phyloP scores from a whole-genome alignment of 2,329 filamentous ascomycete genomes.

The Capronia americana region DNA sequence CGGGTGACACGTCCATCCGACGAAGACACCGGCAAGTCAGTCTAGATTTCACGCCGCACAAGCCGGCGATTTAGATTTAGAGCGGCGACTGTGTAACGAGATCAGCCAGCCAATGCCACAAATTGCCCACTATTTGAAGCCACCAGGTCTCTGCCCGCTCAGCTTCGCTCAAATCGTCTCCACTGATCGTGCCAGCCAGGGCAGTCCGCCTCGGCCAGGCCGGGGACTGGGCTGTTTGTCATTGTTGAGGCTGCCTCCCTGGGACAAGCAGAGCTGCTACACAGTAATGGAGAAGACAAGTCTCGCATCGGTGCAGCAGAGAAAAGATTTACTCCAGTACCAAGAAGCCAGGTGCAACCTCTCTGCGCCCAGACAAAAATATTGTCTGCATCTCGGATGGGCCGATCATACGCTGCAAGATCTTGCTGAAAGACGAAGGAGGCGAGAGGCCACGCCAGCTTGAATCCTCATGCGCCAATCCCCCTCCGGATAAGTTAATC shows the following conservation, averaged over 20 bases:
- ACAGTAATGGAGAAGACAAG: not conserved
- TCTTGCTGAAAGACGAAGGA: not conserved
- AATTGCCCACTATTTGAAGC: constrained; percentile 15
- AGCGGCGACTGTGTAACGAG: constrained; percentile 16
- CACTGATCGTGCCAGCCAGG: not conserved
- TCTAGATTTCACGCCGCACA: constrained; percentile 10
- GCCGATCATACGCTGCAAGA: not conserved
- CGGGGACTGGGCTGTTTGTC: not conserved
- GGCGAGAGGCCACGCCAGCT: not conserved
- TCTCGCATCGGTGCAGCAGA: not conserved
- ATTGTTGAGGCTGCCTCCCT: not conserved
- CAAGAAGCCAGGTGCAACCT: not conserved
- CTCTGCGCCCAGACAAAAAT: not conserved
- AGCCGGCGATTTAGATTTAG: constrained; percentile 6
- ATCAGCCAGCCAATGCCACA: constrained; percentile 11
- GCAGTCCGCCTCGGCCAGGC: not conserved
- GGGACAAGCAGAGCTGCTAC: not conserved
- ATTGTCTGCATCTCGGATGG: not conserved
- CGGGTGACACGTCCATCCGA: not conserved
- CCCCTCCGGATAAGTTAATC: not conserved
- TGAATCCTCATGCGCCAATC: not conserved
- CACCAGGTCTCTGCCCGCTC: constrained; percentile 21
- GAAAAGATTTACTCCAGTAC: not conserved
- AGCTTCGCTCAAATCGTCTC: constrained; percentile 5
- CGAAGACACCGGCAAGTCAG: not conserved